Base-by-base conservation (phyloP, 805 yeast species). In the Saturnispora ahearnii region DNA sequence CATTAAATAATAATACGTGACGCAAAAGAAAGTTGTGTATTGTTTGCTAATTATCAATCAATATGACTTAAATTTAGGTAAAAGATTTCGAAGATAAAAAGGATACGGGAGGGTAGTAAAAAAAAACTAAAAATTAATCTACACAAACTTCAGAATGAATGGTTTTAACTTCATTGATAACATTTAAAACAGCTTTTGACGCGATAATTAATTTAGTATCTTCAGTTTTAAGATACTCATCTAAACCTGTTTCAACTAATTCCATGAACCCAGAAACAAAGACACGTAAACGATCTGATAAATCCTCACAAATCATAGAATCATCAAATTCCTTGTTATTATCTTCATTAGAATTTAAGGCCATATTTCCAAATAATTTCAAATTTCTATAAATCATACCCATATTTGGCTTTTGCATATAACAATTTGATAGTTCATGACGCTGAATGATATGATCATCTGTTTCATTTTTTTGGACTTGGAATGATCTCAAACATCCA, bases 221-320 rank as follows among this genome's bases (percentile, higher is more conserved):
- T 7, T 64, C 95, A 55, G 85, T 93, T 57, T 78, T 79, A 9
- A 79, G 63, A 31, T 78, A 58, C 37, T 69, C 69, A 1, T 65
- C 68, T 22, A 83, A 68, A 34, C 86, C 83, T 44, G 68, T 72
- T 21, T 58, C 49, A 45, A 86, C 68, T 10, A 77, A 77, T 2
- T 64, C 63, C 41, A 66, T 58, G 58, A 81, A 84, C 26, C 77
- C 71, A 49, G 80, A 85, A 40, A 66, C 60, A 50, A 85, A 64
- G 0, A 81, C 67, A 46, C 72, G 72, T 30, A 76, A 61, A 58
- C 93, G 69, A 2, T 83, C 78, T 4, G 68, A 67, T 32, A 69
- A 62, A 62, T 85, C 91, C 55, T 84, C 90, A 18, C 86, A 76
- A 1, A 55, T 45, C 46, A 53, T 51, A 5, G 54, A 33, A 48